Evolutionary conservation across 2,329 filamentous ascomycete species (phyloP).

Genomic region (Dothistroma septosporum): DNA sequence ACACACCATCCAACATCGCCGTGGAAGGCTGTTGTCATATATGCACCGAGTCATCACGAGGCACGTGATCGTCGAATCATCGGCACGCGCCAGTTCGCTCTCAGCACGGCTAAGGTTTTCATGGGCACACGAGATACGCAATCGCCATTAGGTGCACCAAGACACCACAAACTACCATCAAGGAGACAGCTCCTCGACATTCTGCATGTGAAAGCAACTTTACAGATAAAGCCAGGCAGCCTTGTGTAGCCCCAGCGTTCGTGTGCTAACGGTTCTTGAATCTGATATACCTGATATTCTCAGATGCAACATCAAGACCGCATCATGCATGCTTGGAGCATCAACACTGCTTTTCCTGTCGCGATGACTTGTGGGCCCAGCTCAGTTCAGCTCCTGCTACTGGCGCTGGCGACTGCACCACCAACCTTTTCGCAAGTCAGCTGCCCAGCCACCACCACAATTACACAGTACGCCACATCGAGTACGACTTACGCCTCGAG

Average conservation of each 20-base stretch:
- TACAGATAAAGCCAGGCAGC: not conserved
- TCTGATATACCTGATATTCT: not conserved
- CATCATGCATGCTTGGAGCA: not conserved
- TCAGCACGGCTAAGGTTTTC: too few species aligned
- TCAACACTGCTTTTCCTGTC: not conserved
- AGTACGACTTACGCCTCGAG: not conserved
- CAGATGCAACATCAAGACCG: not conserved
- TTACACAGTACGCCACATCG: not conserved
- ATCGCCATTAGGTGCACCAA: not conserved
- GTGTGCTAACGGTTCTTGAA: not conserved
- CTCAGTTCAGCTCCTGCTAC: not conserved
- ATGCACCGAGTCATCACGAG: not conserved
- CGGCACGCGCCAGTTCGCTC: too few species aligned
- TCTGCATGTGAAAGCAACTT: not conserved
- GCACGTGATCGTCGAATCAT: too few species aligned
- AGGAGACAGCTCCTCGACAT: not conserved
- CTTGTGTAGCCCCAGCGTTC: not conserved
- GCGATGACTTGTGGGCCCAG: not conserved
- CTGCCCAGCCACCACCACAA: not conserved
- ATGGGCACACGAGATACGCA: not conserved
- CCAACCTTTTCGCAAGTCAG: not conserved
- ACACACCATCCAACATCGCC: too few species aligned
- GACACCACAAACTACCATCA: not conserved
- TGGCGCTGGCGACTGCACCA: not conserved
- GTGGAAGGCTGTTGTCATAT: not conserved